Evolutionary conservation across 192 early-diverging fungal species (phyloP).

Genomic region (Backusella parvicylindrica): DNA sequence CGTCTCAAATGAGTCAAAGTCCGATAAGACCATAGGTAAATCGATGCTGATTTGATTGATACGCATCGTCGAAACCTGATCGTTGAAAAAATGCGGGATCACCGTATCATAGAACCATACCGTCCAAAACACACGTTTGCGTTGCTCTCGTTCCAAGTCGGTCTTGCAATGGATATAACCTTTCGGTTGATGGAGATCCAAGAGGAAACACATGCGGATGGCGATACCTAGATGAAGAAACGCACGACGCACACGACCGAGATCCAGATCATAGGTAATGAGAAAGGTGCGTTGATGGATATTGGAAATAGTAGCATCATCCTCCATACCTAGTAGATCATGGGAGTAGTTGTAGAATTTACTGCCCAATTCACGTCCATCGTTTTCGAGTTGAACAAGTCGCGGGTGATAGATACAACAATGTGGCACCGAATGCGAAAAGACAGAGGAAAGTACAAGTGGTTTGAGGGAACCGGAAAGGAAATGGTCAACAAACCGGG

Average conservation of each 20-base stretch:
- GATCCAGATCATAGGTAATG: constrained; percentile 21
- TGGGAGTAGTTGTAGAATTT: constrained; percentile 5
- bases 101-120: constrained; percentile 27
- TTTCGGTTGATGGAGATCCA: constrained; percentile 14
- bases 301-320: constrained; percentile 6
- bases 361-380: not conserved
- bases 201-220: constrained; percentile 21
- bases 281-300: constrained; percentile 17
- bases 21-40: not conserved
- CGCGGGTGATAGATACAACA: not conserved
- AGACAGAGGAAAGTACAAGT: not conserved
- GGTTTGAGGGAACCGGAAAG: not conserved
- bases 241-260: constrained; percentile 12
- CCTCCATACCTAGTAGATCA: not conserved
- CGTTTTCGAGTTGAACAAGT: not conserved
- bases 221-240: constrained; percentile 18
- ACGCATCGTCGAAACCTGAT: constrained; percentile 11
- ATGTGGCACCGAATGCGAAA: not conserved
- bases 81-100: constrained; percentile 19
- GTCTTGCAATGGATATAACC: constrained; percentile 17
- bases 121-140: constrained; percentile 25
- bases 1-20: not conserved
- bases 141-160: constrained; percentile 14
- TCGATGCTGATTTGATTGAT: constrained; percentile 19
- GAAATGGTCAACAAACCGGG: not conserved